Evolutionary conservation across 1,284 basidiomycete genomes (phyloP).

Genomic region (Trichosporon ovoides): DNA sequence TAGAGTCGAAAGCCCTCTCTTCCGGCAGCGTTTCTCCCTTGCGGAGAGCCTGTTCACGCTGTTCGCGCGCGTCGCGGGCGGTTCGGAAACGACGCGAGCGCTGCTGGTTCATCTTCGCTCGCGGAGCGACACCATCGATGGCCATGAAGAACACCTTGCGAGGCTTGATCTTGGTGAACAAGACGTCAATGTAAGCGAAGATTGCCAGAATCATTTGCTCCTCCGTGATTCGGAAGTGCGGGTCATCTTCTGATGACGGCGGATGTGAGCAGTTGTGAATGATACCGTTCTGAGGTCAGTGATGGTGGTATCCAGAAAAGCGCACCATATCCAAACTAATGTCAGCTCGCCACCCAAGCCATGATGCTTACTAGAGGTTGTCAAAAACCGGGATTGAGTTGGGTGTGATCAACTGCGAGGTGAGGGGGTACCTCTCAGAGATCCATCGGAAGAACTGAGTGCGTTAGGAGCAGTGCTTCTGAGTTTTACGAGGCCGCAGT

Average conservation of each 20-base stretch:
- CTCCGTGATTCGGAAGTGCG: constrained; percentile 90
- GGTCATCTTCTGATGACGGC: constrained; percentile 67
- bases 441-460: constrained; percentile 56
- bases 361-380: constrained; percentile 46
- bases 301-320: not conserved
- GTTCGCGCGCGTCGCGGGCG: constrained; percentile 84
- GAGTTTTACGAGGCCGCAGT: too few relatives aligned
- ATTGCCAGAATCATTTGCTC: constrained; percentile 96
- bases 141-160: constrained; percentile 97
- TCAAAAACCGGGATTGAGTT: constrained; percentile 58
- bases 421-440: constrained; percentile 91
- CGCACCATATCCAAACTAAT: constrained; percentile 38
- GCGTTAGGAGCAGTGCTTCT: constrained; percentile 8
- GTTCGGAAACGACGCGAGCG: constrained; percentile 89
- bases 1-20: constrained; percentile 94
- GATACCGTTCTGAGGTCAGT: constrained; percentile 78
- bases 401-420: constrained; percentile 95
- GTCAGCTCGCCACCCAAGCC: not conserved
- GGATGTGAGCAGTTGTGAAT: constrained; percentile 81
- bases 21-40: constrained; percentile 89
- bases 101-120: constrained; percentile 99
- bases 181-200: constrained; percentile 93
- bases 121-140: constrained; percentile 93
- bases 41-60: constrained; percentile 74
- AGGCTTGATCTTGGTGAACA: constrained; percentile 96